phyloP scores from a whole-genome alignment of 2,329 filamentous ascomycete species.

The Aspergillus transmontanensis region DNA sequence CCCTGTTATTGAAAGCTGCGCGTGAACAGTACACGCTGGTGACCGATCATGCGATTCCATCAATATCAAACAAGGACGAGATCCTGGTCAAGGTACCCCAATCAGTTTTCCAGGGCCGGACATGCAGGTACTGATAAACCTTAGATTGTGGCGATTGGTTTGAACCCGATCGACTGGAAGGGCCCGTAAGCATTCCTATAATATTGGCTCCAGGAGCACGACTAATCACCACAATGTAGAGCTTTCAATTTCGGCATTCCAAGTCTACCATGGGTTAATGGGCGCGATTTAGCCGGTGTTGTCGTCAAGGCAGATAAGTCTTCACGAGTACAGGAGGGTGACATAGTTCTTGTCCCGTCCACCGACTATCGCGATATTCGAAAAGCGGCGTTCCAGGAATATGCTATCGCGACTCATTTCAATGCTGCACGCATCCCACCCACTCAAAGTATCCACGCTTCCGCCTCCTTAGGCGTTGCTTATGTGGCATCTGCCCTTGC shows the following conservation, averaged over 20 bases:
- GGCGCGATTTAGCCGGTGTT: conserved; percentile 68
- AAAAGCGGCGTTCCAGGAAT: conserved; percentile 73
- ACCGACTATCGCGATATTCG: conserved; percentile 74
- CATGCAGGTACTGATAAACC: not conserved
- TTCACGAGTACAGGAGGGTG: conserved; percentile 58
- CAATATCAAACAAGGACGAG: conserved; percentile 51
- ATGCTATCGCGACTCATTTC: conserved; percentile 65
- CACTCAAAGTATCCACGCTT: conserved; percentile 55
- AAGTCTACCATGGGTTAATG: conserved; percentile 67
- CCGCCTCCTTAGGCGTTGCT: conserved; percentile 68
- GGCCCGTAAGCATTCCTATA: conserved; percentile 50
- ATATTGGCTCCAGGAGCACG: not conserved
- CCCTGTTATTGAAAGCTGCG: conserved; percentile 53
- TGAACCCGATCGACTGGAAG: conserved; percentile 80
- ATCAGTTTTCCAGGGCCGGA: not conserved
- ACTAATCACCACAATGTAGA: conserved; percentile 39
- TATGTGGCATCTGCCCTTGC: conserved; percentile 70
- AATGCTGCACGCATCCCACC: conserved; percentile 66
- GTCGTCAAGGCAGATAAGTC: conserved; percentile 54
- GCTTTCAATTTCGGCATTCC: conserved; percentile 73
- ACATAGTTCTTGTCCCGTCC: conserved; percentile 65
- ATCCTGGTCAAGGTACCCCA: conserved; percentile 59
- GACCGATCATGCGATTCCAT: conserved; percentile 50
- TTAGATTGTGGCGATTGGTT: conserved; percentile 61
- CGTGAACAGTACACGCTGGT: conserved; percentile 55